These are phyloP conservation scores for Trifolium pratense DNA, from an alignment of 306 rosid species.

Conservation along the genomic window DNA sequence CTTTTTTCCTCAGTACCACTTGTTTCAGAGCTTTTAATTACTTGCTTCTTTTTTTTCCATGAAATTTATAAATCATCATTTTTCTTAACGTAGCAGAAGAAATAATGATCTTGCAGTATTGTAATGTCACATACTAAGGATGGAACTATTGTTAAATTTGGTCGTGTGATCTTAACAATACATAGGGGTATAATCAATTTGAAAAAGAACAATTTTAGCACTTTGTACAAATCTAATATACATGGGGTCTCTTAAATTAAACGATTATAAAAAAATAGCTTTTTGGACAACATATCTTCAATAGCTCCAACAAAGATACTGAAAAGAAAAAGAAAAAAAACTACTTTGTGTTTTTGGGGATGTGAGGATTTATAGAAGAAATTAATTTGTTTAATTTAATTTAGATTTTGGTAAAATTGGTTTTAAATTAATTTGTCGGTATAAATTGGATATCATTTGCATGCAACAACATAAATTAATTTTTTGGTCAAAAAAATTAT, in stretches of 20 bases:
- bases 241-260: conserved; percentile 37
- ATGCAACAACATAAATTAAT: too few species aligned
- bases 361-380: neutral
- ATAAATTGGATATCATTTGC: too few species aligned
- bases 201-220: conserved; percentile 39
- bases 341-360: conserved; percentile 37
- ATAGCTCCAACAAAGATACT: conserved; percentile 30
- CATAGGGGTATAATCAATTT: conserved; percentile 10
- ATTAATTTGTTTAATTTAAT: neutral
- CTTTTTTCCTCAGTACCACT: neutral
- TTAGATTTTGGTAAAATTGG: too few species aligned
- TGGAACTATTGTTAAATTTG: too few species aligned
- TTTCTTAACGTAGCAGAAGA: conserved; percentile 30
- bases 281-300: conserved; percentile 36
- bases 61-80: conserved; percentile 35
- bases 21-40: conserved; percentile 37
- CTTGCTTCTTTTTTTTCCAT: conserved; percentile 23
- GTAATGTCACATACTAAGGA: conserved; percentile 34
- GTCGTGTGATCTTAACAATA: too few species aligned
- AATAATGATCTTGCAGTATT: conserved; percentile 33
- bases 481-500: too few species aligned
- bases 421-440: too few species aligned
- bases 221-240: conserved; percentile 34
- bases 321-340: neutral
- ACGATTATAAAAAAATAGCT: conserved; percentile 35